A percentile compares a stretch with the other conserved stretches of the same genome.
phyloP scores from a whole-genome alignment of 495 filamentous ascomycete species.

The Astrothelium subdiscretum region DNA sequence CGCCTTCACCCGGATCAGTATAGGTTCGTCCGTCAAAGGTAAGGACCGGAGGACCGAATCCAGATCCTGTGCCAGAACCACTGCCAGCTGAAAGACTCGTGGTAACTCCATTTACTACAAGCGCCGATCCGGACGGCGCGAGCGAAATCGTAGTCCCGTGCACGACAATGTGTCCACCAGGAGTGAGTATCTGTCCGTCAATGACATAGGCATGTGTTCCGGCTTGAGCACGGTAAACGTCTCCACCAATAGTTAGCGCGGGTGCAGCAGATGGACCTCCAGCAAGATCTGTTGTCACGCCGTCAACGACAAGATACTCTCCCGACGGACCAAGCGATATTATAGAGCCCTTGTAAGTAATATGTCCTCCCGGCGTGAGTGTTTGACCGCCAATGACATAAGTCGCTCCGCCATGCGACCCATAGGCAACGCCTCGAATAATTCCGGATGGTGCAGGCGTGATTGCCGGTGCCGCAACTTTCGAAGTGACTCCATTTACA shows the following conservation, averaged over 20 bases:
- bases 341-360: conserved; percentile 5
- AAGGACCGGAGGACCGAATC: neutral
- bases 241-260: conserved; percentile 20
- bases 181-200: conserved; percentile 21
- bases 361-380: conserved; percentile 14
- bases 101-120: conserved; percentile 6
- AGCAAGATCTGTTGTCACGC: neutral
- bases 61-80: neutral
- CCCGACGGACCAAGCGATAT: neutral
- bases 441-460: conserved; percentile 14
- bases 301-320: neutral
- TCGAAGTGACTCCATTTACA: conserved; percentile 20
- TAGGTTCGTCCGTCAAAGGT: conserved; percentile 3
- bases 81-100: neutral
- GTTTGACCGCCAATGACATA: conserved; percentile 14
- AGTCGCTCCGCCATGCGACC: conserved; percentile 6
- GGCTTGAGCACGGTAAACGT: conserved; percentile 21
- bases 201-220: conserved; percentile 23
- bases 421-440: conserved; percentile 9
- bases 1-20: neutral
- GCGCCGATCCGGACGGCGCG: neutral
- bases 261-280: conserved; percentile 14
- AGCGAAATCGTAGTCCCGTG: conserved; percentile 8
- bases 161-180: conserved; percentile 13
- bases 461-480: conserved; percentile 8